A percentile compares a stretch with the other conserved stretches of the same genome.
Conservation (phyloP, 1,284 basidiomycete species). For the Boletellus deceptivus region DNA sequence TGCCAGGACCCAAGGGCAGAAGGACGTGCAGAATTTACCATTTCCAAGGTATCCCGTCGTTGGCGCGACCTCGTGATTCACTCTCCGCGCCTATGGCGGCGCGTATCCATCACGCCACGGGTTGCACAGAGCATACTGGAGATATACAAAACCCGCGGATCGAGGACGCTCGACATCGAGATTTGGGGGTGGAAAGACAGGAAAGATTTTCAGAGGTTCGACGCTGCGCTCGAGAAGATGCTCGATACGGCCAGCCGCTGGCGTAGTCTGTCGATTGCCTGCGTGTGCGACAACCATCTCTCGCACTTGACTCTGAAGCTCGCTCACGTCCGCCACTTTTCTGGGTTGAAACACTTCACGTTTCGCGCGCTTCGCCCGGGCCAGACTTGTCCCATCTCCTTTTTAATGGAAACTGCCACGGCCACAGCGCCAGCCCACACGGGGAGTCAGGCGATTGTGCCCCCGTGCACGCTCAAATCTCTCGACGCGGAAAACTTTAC, state of each 20-base stretch:
- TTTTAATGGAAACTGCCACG: constrained; percentile 19
- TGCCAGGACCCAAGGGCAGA: constrained; percentile 24
- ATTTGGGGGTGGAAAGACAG: constrained; percentile 31
- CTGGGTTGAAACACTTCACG: constrained; percentile 27
- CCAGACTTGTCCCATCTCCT: constrained; percentile 28
- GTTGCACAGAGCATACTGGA: constrained; percentile 25
- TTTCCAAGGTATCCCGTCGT: constrained; percentile 32
- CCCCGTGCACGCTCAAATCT: constrained; percentile 24
- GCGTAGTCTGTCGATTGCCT: constrained; percentile 26
- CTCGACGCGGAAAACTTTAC: constrained; percentile 31
- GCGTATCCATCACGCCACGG: constrained; percentile 23
- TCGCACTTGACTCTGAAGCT: constrained; percentile 30
- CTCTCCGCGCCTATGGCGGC: constrained; percentile 28
- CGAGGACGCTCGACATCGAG: constrained; percentile 29
- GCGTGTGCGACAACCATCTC: constrained; percentile 29
- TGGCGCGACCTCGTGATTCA: constrained; percentile 30
- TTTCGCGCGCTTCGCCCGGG: constrained; percentile 33
- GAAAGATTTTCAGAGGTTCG: constrained; percentile 32
- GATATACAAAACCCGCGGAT: constrained; percentile 24
- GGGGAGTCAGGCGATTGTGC: neutral
- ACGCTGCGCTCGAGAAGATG: constrained; percentile 25
- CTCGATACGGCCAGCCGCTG: constrained; percentile 28
- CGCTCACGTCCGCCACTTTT: constrained; percentile 17
- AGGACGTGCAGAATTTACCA: constrained; percentile 21
- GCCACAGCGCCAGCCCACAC: constrained; percentile 5